Evolutionary conservation across 2,329 filamentous ascomycete species (phyloP).

Genomic region (Alternaria rosae): DNA sequence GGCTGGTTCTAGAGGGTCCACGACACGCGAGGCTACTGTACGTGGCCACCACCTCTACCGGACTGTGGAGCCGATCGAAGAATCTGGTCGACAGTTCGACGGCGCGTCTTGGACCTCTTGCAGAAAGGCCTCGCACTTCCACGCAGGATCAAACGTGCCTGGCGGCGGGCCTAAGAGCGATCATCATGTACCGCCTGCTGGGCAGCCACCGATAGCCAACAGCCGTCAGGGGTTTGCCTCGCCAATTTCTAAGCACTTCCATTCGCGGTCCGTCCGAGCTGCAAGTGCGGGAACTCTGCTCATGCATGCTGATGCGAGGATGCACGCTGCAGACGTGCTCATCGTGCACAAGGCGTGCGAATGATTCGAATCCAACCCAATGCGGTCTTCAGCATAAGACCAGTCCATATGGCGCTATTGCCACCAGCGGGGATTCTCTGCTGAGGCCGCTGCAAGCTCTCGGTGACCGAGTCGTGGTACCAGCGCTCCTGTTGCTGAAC

Average conservation of each 20-base stretch:
- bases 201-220: constrained; percentile 10
- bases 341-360: constrained; percentile 36
- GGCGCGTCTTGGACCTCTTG: neutral
- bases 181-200: constrained; percentile 19
- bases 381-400: constrained; percentile 27
- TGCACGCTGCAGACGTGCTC: constrained; percentile 36
- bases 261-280: constrained; percentile 29
- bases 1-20: constrained; percentile 8
- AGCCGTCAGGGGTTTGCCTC: constrained; percentile 23
- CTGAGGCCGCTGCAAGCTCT: constrained; percentile 16
- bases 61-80: constrained; percentile 16
- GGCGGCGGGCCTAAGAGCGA: constrained; percentile 16
- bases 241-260: constrained; percentile 21
- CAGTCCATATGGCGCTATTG: constrained; percentile 29
- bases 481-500: constrained; percentile 18
- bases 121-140: constrained; percentile 1
- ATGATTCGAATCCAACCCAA: constrained; percentile 38
- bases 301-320: constrained; percentile 37
- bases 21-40: constrained; percentile 7
- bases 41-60: constrained; percentile 7
- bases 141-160: constrained; percentile 13
- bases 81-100: constrained; percentile 2
- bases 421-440: constrained; percentile 28
- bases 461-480: constrained; percentile 36
- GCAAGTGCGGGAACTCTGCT: constrained; percentile 34